Percentiles rank a stretch among this genome's conserved stretches.
phyloP scores from a whole-genome alignment of 176 grass and related monocot species.

The Oryza rufipogon region DNA sequence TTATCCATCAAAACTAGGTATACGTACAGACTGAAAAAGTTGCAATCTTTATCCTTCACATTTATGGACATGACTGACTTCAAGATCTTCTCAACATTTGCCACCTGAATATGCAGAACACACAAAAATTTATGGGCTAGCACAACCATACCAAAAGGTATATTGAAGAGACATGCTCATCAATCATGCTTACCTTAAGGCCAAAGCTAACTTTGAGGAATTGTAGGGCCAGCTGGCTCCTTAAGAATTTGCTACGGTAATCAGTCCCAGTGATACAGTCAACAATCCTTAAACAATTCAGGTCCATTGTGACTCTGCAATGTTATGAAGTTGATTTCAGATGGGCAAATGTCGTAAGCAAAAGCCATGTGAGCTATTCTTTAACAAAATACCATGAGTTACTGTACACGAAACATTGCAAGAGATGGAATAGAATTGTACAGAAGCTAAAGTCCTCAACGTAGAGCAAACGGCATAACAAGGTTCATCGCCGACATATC shows the following conservation, averaged over 20 bases:
- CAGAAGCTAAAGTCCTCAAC: background rate
- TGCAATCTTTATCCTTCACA: slow-evolving; percentile 72
- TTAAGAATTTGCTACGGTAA: slow-evolving; percentile 62
- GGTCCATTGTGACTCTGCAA: slow-evolving; percentile 72
- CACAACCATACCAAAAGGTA: slow-evolving; percentile 33
- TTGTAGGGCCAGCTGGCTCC: slow-evolving; percentile 80
- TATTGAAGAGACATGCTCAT: background rate
- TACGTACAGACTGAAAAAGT: slow-evolving; percentile 68
- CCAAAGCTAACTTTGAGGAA: slow-evolving; percentile 68
- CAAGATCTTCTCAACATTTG: slow-evolving; percentile 57
- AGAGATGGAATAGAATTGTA: background rate
- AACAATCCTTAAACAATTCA: slow-evolving; percentile 81
- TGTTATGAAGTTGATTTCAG: slow-evolving; percentile 34
- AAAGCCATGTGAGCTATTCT: slow-evolving; percentile 1
- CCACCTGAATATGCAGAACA: slow-evolving; percentile 46
- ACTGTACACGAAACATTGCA: background rate
- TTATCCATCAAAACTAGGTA: slow-evolving; percentile 77
- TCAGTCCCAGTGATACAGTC: slow-evolving; percentile 65
- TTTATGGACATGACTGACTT: slow-evolving; percentile 62
- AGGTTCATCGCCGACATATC: slow-evolving; percentile 1
- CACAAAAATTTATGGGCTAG: background rate
- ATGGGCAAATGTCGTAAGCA: slow-evolving; percentile 4
- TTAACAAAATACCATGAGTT: slow-evolving; percentile 9
- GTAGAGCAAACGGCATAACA: background rate
- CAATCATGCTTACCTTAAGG: slow-evolving; percentile 58